Evolutionary conservation across 164 flowering plant genomes (phyloP), one percentile per base, ranked within the genome.

Genomic region (Brasenia schreberi): DNA sequence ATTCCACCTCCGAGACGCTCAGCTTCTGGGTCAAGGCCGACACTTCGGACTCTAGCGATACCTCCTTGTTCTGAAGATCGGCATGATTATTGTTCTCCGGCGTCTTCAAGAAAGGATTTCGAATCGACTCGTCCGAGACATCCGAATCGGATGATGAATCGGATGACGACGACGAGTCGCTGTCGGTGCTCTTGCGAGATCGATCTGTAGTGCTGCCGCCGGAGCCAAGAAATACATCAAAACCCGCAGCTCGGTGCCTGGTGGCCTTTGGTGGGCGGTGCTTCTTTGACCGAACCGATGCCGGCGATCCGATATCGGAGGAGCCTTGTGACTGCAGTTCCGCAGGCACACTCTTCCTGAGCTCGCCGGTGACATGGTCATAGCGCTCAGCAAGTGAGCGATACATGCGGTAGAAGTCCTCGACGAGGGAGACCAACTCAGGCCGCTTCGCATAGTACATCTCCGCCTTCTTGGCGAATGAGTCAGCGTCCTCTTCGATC

Each of bases 401-500:
- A 70, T 93, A 88, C 85, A 85, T 85, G 64, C 94, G 89, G 72
- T 88, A 84, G 71, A 90, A 90, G 43, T 86, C 86, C 74, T 93
- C 94, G 7, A 93, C 96, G 43, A 70, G 94, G 61, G 87, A 68
- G 7, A 93, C 68, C 45, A 93, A 71, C 64, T 84, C 92, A 0
- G 96, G 98, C 69, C 98, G 81, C 75, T 81, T 93, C 66, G 84
- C 82, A 67, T 90, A 90, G 71, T 90, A 88, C 92, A 93, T 84
- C 74, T 93, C 96, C 44, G 94, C 96, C 77, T 86, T 93, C 70
- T 90, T 88, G 0, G 94, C 89, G 71, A 93, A 84, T 10, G 97
- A 84, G 70, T 90, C 98, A 43, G 85, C 98, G 62, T 93, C 98
- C 69, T 86, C 96, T 74, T 93, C 98, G 12, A 93, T 88, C 72